Conservation (phyloP, 306 rosid genomes). For the Medicago lupulina region DNA sequence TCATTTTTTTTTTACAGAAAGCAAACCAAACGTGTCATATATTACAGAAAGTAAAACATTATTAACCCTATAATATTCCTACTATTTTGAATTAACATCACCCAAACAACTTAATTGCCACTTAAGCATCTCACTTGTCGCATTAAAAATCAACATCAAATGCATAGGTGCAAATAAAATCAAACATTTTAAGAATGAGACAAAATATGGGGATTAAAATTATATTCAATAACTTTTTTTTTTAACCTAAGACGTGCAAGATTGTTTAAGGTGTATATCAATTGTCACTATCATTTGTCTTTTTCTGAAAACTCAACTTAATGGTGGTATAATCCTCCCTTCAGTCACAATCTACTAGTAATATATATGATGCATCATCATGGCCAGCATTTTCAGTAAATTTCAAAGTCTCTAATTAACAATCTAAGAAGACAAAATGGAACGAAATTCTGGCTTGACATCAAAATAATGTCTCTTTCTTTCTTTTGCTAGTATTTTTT, state of each 20-base stretch:
- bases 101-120: no score
- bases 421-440: slow-evolving; percentile 39
- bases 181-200: no score
- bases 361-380: slow-evolving; percentile 32
- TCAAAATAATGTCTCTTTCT: slow-evolving; percentile 36
- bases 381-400: slow-evolving; percentile 46
- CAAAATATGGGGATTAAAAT: no score
- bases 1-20: no score
- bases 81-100: no score
- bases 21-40: no score
- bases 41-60: no score
- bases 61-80: no score
- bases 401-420: slow-evolving; percentile 43
- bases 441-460: background rate
- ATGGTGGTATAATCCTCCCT: slow-evolving; percentile 34
- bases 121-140: no score
- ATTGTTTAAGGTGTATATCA: slow-evolving; percentile 13
- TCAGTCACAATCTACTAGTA: slow-evolving; percentile 38
- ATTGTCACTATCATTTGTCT: slow-evolving; percentile 39
- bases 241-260: background rate
- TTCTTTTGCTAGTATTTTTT: slow-evolving; percentile 1
- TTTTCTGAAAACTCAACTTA: slow-evolving; percentile 24
- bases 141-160: no score
- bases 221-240: no score
- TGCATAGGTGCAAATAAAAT: no score